A percentile compares a stretch with the other conserved stretches of the same genome.
These are phyloP conservation scores for Podospora bellae-mahoneyi DNA, from an alignment of 495 filamentous ascomycete genomes.

Conservation along the genomic window DNA sequence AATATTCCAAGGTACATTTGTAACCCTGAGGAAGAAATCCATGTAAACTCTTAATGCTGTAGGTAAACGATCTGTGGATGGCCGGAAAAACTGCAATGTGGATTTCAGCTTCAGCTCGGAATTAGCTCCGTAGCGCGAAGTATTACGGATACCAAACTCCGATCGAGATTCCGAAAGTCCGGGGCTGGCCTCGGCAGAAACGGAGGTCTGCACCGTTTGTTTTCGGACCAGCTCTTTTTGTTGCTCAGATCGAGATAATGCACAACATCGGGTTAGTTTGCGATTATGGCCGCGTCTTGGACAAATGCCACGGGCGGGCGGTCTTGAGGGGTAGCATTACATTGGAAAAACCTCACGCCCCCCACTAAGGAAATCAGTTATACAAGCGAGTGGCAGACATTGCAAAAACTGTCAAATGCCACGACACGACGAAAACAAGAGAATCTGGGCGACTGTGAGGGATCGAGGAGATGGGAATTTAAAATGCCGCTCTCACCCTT, in stretches of 20 bases:
- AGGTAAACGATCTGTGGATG: neutral
- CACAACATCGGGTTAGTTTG: constrained; percentile 4
- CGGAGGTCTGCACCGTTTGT: neutral
- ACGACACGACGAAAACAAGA: neutral
- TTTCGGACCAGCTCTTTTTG: neutral
- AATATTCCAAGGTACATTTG: neutral
- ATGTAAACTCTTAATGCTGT: too few relatives aligned
- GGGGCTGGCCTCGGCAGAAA: neutral
- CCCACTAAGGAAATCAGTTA: neutral
- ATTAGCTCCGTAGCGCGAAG: neutral
- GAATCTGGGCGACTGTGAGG: neutral
- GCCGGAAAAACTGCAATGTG: neutral
- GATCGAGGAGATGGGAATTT: constrained; percentile 1
- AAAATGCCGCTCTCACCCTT: constrained; percentile 14
- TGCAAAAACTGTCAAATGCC: neutral
- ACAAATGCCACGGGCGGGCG: neutral
- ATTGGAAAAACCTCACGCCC: neutral
- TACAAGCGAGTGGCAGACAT: neutral
- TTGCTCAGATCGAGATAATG: constrained; percentile 6
- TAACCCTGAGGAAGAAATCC: neutral
- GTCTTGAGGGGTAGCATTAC: neutral
- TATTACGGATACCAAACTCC: neutral
- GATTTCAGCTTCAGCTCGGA: neutral
- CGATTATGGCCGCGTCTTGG: neutral
- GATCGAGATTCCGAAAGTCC: neutral